phyloP scores from a whole-genome alignment of 176 grass and related monocot genomes.

The Elaeis guineensis region DNA sequence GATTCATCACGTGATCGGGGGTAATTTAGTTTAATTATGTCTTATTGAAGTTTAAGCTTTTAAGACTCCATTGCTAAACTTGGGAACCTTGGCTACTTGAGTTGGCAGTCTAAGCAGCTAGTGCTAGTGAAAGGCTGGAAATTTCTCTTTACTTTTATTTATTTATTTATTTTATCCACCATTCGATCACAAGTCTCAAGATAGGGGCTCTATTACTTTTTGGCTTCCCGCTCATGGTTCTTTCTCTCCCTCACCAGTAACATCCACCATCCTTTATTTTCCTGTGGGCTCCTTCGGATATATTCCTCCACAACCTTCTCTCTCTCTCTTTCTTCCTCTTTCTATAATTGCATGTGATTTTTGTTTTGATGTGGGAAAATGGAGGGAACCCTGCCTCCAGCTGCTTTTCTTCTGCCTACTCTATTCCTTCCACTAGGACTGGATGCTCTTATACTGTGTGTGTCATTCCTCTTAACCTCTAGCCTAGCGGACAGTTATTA shows the following conservation, averaged over 20 bases:
- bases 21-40: background rate
- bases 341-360: slow-evolving; percentile 14
- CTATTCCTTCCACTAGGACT: slow-evolving; percentile 2
- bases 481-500: too few relatives aligned
- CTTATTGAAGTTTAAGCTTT: background rate
- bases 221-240: slow-evolving; percentile 6
- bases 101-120: background rate
- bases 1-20: background rate
- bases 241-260: background rate
- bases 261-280: too few relatives aligned
- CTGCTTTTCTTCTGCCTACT: slow-evolving; percentile 4
- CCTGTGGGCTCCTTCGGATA: slow-evolving; percentile 12
- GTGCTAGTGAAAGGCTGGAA: background rate
- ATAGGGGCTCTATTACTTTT: background rate
- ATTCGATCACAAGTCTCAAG: background rate
- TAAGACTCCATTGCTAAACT: background rate
- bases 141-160: too few relatives aligned
- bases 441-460: background rate
- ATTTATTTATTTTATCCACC: background rate
- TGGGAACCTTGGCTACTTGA: background rate
- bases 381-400: background rate
- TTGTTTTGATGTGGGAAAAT: slow-evolving; percentile 29
- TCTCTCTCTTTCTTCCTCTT: slow-evolving; percentile 13
- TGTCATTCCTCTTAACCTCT: too few relatives aligned
- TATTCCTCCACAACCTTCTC: slow-evolving; percentile 18